Percentiles rank a stretch among this genome's conserved stretches.
These are phyloP conservation scores for Rhodotorula toruloides DNA, from an alignment of 768 basidiomycete species.

Conservation along the genomic window DNA sequence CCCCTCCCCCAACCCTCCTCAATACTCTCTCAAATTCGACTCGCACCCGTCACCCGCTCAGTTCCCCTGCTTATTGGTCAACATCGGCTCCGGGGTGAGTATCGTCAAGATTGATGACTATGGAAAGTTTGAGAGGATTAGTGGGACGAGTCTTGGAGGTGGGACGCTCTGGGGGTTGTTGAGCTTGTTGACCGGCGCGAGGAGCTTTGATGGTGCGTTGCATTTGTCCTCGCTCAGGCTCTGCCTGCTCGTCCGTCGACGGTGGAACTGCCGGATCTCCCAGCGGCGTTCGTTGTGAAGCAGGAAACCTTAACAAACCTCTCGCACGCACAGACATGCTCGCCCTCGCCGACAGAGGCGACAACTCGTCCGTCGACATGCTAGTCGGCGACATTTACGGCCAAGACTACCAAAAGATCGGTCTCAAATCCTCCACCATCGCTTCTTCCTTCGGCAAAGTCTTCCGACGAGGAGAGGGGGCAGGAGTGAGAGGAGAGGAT, in stretches of 20 bases:
- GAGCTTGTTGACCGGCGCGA: constrained; percentile 89
- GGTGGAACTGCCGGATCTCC: neutral
- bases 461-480: constrained; percentile 63
- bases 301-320: neutral
- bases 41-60: constrained; percentile 68
- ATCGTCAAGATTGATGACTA: constrained; percentile 96
- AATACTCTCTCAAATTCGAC: constrained; percentile 82
- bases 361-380: constrained; percentile 94
- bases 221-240: neutral
- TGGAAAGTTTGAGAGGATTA: constrained; percentile 90
- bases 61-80: constrained; percentile 91
- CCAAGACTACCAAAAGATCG: constrained; percentile 90
- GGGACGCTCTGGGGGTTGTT: constrained; percentile 96
- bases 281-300: neutral
- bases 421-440: constrained; percentile 95
- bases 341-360: constrained; percentile 82
- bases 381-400: constrained; percentile 94
- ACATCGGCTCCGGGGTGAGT: constrained; percentile 95
- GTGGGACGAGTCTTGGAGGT: constrained; percentile 92
- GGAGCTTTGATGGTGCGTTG: constrained; percentile 83
- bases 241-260: too few relatives aligned
- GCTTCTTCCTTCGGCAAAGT: constrained; percentile 98
- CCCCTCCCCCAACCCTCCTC: constrained; percentile 84
- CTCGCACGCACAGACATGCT: constrained; percentile 72
- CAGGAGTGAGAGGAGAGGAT: neutral